A percentile compares a stretch with the other conserved stretches of the same genome.
Conservation (phyloP, 495 filamentous ascomycete genomes). For the Pyrenula aspistea region DNA sequence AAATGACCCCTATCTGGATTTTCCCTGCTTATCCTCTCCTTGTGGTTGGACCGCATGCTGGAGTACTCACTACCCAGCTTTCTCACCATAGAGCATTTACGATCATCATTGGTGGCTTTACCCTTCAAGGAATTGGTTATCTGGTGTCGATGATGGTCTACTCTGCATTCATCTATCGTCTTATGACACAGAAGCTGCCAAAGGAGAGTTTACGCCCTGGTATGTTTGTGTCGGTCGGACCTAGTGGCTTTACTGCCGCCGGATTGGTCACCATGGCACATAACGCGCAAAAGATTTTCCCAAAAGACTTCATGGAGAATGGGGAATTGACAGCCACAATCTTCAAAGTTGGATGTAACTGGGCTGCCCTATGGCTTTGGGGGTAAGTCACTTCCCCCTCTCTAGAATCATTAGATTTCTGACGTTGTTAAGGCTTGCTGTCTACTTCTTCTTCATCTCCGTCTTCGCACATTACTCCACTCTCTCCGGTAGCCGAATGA, state of each 20-base stretch:
- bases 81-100: constrained; percentile 34
- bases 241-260: constrained; percentile 65
- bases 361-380: constrained; percentile 71
- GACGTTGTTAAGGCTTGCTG: constrained; percentile 39
- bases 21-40: constrained; percentile 83
- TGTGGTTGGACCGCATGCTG: constrained; percentile 64
- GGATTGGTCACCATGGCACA: constrained; percentile 51
- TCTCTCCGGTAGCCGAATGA: constrained; percentile 38
- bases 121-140: constrained; percentile 75
- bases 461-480: constrained; percentile 68
- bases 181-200: constrained; percentile 87
- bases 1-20: constrained; percentile 89
- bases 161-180: constrained; percentile 71
- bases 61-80: constrained; percentile 42
- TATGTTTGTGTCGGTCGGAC: constrained; percentile 78
- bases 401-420: constrained; percentile 2
- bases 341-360: constrained; percentile 40
- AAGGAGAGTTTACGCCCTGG: constrained; percentile 63
- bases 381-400: constrained; percentile 24
- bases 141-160: constrained; percentile 78
- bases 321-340: constrained; percentile 42
- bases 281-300: constrained; percentile 28
- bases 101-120: constrained; percentile 59
- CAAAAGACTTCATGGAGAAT: constrained; percentile 46
- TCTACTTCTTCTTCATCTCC: constrained; percentile 79